phyloP scores from a whole-genome alignment of 208 protist genomes.

The Spongospora subterranea region DNA sequence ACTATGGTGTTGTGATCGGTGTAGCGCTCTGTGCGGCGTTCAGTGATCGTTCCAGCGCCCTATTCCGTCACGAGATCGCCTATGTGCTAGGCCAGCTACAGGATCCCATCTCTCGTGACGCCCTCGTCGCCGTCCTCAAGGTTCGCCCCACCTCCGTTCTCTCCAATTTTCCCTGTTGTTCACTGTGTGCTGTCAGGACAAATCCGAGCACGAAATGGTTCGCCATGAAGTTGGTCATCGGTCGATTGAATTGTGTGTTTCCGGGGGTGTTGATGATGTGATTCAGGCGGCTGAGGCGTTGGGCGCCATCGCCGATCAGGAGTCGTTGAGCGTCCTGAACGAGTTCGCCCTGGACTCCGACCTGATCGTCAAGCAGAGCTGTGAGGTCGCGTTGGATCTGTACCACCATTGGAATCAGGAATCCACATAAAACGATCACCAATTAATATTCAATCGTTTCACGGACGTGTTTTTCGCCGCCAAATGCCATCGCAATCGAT shows the following conservation, averaged over 20 bases:
- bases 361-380: conserved; percentile 70
- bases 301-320: conserved; percentile 87
- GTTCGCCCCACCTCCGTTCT: background rate
- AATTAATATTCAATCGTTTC: too few relatives aligned
- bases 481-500: too few relatives aligned
- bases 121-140: conserved; percentile 67
- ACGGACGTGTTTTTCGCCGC: too few relatives aligned
- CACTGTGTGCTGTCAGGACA: conserved; percentile 78
- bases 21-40: conserved; percentile 83
- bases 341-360: conserved; percentile 61
- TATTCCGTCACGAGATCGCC: conserved; percentile 95
- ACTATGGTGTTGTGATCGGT: background rate
- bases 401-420: conserved; percentile 28
- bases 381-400: conserved; percentile 70
- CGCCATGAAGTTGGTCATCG: conserved; percentile 68
- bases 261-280: background rate
- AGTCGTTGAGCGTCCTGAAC: conserved; percentile 64
- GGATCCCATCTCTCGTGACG: conserved; percentile 76
- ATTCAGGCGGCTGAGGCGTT: conserved; percentile 96
- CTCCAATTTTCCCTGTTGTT: background rate
- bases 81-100: conserved; percentile 91
- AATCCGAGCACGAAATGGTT: conserved; percentile 91
- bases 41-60: conserved; percentile 79
- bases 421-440: too few relatives aligned
- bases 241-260: background rate